Conservation (phyloP, 2,329 filamentous ascomycete species). For the Fusarium anguioides region DNA sequence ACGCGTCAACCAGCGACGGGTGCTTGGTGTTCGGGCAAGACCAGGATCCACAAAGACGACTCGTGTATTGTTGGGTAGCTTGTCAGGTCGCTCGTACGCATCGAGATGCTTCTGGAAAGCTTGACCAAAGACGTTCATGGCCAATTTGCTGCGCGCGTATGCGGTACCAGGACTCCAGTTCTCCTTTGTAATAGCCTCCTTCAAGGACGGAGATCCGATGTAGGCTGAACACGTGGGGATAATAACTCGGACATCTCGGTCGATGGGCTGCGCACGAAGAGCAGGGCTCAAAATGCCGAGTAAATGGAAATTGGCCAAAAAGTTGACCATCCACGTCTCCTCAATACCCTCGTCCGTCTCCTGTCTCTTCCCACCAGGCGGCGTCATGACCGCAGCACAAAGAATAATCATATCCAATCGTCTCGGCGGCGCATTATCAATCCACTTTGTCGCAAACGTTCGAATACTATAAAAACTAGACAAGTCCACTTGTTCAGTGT, state of each 20-base stretch:
- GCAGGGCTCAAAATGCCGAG: constrained; percentile 92
- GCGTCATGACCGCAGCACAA: constrained; percentile 82
- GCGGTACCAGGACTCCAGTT: constrained; percentile 67
- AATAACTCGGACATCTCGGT: constrained; percentile 90
- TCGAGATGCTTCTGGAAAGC: constrained; percentile 94
- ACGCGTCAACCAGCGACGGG: constrained; percentile 84
- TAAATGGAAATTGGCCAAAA: constrained; percentile 94
- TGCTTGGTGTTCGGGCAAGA: constrained; percentile 85
- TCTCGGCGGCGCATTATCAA: constrained; percentile 91
- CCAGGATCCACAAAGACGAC: constrained; percentile 92
- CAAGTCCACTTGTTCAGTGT: constrained; percentile 94
- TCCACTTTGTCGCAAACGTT: constrained; percentile 95
- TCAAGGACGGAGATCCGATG: constrained; percentile 77
- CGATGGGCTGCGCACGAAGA: constrained; percentile 88
- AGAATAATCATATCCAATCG: constrained; percentile 91
- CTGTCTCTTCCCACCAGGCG: constrained; percentile 68
- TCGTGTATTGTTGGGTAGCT: constrained; percentile 81
- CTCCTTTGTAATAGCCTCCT: constrained; percentile 61
- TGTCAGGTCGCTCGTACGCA: constrained; percentile 84
- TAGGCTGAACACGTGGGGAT: constrained; percentile 90
- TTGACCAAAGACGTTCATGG: constrained; percentile 87
- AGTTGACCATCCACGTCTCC: constrained; percentile 93
- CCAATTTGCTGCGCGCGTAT: constrained; percentile 77
- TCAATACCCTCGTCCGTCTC: constrained; percentile 85
- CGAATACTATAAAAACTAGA: constrained; percentile 89